phyloP scores from a whole-genome alignment of 176 grass and related monocot species.

The Oryza glumipatula region DNA sequence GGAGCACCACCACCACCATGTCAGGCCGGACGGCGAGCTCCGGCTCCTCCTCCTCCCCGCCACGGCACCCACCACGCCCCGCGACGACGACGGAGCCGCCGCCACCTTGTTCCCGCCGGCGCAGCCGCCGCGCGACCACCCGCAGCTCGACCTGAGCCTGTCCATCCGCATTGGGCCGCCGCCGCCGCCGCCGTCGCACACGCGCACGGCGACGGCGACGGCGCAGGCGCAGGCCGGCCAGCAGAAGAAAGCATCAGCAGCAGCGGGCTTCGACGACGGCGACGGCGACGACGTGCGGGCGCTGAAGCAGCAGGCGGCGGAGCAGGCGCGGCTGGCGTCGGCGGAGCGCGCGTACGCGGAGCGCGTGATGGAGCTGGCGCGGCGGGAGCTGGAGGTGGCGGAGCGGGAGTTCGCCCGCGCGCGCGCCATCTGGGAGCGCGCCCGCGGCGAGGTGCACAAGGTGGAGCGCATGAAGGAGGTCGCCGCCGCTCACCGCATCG shows the following conservation, averaged over 20 bases:
- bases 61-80: slow-evolving; percentile 32
- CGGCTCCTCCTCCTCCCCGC: slow-evolving; percentile 54
- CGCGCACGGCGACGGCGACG: not conserved
- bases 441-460: slow-evolving; percentile 68
- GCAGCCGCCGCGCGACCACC: not conserved
- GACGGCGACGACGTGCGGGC: slow-evolving; percentile 36
- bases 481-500: slow-evolving; percentile 49
- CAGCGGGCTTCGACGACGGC: not conserved
- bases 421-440: slow-evolving; percentile 71
- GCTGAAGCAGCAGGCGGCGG: slow-evolving; percentile 62
- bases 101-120: not conserved
- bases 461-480: slow-evolving; percentile 77
- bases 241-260: not conserved
- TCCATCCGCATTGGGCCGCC: slow-evolving; percentile 60
- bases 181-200: slow-evolving; percentile 8
- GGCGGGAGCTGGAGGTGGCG: slow-evolving; percentile 73
- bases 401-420: slow-evolving; percentile 80
- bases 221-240: not conserved
- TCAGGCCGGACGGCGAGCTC: slow-evolving; percentile 38
- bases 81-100: not conserved
- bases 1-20: slow-evolving; percentile 50
- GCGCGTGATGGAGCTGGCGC: slow-evolving; percentile 72
- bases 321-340: slow-evolving; percentile 68
- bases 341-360: slow-evolving; percentile 77
- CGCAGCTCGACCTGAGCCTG: slow-evolving; percentile 69